These are phyloP conservation scores for Neopestalotiopsis clavispora DNA, from an alignment of 2,329 filamentous ascomycete genomes.

Conservation along the genomic window DNA sequence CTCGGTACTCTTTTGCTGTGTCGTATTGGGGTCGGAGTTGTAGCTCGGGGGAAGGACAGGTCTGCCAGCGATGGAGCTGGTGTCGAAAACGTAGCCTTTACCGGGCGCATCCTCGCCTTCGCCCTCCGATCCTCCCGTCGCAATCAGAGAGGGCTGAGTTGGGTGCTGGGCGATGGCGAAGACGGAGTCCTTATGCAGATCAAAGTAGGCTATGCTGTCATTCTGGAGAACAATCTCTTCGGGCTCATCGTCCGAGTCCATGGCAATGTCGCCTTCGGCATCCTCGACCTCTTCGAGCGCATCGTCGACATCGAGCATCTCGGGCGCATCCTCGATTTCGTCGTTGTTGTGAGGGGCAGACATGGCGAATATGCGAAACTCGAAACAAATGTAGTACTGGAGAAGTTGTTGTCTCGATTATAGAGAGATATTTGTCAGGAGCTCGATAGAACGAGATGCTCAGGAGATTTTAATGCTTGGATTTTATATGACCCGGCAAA, in stretches of 20 bases:
- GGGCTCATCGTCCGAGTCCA: constrained; percentile 73
- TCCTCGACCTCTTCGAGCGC: constrained; percentile 71
- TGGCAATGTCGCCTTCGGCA: constrained; percentile 71
- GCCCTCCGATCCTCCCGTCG: constrained; percentile 79
- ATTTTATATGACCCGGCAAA: background rate
- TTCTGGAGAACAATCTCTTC: constrained; percentile 84
- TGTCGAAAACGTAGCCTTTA: constrained; percentile 85
- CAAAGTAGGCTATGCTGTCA: constrained; percentile 92
- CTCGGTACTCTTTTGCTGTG: constrained; percentile 55
- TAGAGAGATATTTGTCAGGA: background rate
- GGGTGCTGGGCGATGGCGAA: constrained; percentile 97
- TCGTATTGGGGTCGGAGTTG: constrained; percentile 67
- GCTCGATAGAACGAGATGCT: background rate
- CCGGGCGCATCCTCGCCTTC: constrained; percentile 67
- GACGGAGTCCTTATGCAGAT: constrained; percentile 86
- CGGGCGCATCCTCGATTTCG: constrained; percentile 61
- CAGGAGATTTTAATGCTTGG: background rate
- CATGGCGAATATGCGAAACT: constrained; percentile 27
- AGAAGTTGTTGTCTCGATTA: background rate
- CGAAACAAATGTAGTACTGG: too few relatives aligned
- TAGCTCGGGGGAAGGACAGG: constrained; percentile 80
- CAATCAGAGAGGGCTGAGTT: constrained; percentile 74
- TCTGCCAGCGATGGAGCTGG: constrained; percentile 62
- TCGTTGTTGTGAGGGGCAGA: constrained; percentile 44
- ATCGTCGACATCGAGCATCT: constrained; percentile 78